phyloP scores from a whole-genome alignment of 1,284 basidiomycete genomes.

The Nidula niveotomentosa region DNA sequence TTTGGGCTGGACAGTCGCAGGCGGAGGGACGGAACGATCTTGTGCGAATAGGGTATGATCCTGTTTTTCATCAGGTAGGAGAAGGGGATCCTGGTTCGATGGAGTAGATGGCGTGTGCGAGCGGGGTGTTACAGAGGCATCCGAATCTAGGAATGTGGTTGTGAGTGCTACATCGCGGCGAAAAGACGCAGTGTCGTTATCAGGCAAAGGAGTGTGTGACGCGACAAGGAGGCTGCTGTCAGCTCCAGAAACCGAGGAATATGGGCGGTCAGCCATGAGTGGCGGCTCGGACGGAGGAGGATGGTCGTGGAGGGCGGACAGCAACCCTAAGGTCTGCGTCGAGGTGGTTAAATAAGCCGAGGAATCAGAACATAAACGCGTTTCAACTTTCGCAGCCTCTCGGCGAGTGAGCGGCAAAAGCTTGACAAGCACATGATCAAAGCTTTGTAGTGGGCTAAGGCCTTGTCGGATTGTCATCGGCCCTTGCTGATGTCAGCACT shows the following conservation, averaged over 20 bases:
- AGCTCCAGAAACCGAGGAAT: not conserved
- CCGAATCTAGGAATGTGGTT: not conserved
- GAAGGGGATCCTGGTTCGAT: constrained; percentile 1
- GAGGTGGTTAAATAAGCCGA: not conserved
- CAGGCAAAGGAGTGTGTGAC: not conserved
- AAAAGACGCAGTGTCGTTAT: not conserved
- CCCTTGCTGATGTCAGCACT: too few species aligned
- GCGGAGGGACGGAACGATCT: constrained; percentile 1
- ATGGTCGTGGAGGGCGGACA: constrained; percentile 1
- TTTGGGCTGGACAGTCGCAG: constrained; percentile 12
- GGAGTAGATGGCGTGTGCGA: not conserved
- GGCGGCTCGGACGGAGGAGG: not conserved
- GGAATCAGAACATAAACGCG: not conserved
- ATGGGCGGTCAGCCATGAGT: not conserved
- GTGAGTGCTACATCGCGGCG: not conserved
- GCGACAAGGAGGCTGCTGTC: too few species aligned
- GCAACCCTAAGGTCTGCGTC: not conserved
- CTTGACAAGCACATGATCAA: not conserved
- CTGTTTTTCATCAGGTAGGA: constrained; percentile 10
- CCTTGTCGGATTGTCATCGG: too few species aligned
- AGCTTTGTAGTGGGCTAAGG: too few species aligned
- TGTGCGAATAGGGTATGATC: constrained; percentile 9
- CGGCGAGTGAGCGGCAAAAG: not conserved
- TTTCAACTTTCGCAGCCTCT: too few species aligned
- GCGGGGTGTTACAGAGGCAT: not conserved